Evolutionary conservation across 2,329 filamentous ascomycete species (phyloP).

Genomic region (Periconia macrospinosa): DNA sequence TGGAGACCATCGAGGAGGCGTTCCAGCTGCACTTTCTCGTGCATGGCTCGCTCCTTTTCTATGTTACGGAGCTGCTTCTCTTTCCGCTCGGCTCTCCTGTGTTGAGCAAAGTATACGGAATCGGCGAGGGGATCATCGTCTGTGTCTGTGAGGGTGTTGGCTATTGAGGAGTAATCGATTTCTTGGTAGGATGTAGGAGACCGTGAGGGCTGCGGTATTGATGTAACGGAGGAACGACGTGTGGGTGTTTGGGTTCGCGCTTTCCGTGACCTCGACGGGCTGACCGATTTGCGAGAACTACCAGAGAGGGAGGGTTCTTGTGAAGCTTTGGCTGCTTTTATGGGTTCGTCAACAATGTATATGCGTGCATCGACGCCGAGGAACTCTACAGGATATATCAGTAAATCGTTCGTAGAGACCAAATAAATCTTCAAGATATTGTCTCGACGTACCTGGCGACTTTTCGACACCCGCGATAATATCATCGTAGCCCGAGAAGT

Average conservation of each 20-base stretch:
- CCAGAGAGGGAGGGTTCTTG: constrained; percentile 18
- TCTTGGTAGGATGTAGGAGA: constrained; percentile 38
- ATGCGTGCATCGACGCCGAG: constrained; percentile 74
- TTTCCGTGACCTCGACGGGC: constrained; percentile 30
- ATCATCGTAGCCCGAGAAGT: constrained; percentile 94
- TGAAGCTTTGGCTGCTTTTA: constrained; percentile 26
- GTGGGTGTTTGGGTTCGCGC: constrained; percentile 18
- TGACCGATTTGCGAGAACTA: constrained; percentile 22
- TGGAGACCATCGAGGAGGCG: constrained; percentile 77
- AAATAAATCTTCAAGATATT: constrained; percentile 10
- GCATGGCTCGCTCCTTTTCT: constrained; percentile 66
- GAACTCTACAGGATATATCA: constrained; percentile 60
- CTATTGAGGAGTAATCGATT: constrained; percentile 47
- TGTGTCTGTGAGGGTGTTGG: constrained; percentile 34
- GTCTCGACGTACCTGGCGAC: constrained; percentile 65
- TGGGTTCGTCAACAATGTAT: constrained; percentile 65
- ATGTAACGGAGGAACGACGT: constrained; percentile 15
- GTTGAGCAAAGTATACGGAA: constrained; percentile 58
- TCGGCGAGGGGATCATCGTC: constrained; percentile 59
- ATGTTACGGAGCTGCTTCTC: constrained; percentile 71
- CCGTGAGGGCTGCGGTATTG: constrained; percentile 18
- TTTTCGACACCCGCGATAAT: constrained; percentile 84
- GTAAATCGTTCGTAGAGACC: not conserved
- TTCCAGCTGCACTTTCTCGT: constrained; percentile 68
- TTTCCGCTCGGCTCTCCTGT: constrained; percentile 64